Evolutionary conservation across 2,329 filamentous ascomycete genomes (phyloP).

Genomic region (Colletotrichum brevisporum): DNA sequence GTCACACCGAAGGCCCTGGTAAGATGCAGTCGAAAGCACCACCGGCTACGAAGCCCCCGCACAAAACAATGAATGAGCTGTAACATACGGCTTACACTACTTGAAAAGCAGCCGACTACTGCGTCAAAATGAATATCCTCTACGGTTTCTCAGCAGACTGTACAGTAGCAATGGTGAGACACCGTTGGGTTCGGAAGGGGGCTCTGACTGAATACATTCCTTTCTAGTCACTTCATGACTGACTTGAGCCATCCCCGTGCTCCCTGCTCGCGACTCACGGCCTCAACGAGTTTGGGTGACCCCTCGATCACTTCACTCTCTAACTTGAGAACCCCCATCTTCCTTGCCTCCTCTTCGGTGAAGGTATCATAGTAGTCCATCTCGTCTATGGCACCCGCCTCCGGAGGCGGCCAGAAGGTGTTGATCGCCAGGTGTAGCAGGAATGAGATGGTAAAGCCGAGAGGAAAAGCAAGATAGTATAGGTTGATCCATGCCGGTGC

Average conservation of each 20-base stretch:
- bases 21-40: too few relatives aligned
- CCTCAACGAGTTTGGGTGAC: conserved; percentile 2
- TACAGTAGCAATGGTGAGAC: too few relatives aligned
- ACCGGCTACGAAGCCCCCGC: too few relatives aligned
- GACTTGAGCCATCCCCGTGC: conserved; percentile 14
- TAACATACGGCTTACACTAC: too few relatives aligned
- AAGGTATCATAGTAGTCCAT: conserved; percentile 38
- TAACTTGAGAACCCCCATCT: conserved; percentile 6
- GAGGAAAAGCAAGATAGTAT: conserved; percentile 34
- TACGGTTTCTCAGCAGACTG: too few relatives aligned
- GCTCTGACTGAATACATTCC: background rate
- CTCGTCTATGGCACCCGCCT: conserved; percentile 9
- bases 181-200: too few relatives aligned
- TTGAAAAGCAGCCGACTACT: too few relatives aligned
- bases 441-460: conserved; percentile 35
- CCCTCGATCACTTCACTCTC: conserved; percentile 25
- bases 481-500: conserved; percentile 25
- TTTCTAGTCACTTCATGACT: background rate
- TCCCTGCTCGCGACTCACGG: background rate
- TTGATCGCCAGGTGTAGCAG: conserved; percentile 30
- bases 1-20: too few relatives aligned
- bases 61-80: too few relatives aligned
- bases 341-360: conserved; percentile 31
- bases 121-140: too few relatives aligned
- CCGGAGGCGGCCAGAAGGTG: conserved; percentile 33